A percentile compares a stretch with the other conserved stretches of the same genome.
These are phyloP conservation scores for Miamiensis avidus DNA, from an alignment of 169 alveolate genomes.

Conservation along the genomic window DNA sequence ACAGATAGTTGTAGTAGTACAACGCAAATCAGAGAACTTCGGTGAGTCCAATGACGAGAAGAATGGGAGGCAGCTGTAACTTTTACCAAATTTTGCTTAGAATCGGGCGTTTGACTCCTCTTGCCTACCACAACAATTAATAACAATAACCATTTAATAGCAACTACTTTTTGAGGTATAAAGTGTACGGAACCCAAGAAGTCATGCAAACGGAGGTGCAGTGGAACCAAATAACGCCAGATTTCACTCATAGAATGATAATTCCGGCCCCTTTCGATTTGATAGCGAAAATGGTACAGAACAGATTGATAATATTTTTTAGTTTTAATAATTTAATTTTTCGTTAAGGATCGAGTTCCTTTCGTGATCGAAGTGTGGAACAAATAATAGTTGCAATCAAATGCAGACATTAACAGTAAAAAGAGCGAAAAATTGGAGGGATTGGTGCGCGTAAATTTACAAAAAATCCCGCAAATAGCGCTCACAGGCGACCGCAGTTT, in stretches of 20 bases:
- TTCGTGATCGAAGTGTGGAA: not conserved
- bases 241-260: not conserved
- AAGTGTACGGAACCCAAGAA: not conserved
- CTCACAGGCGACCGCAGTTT: not conserved
- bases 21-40: too few species aligned
- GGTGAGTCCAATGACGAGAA: not conserved
- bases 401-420: too few species aligned
- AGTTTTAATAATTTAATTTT: too few species aligned
- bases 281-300: not conserved
- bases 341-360: not conserved
- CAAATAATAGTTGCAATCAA: too few species aligned
- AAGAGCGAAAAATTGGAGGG: not conserved
- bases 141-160: too few species aligned
- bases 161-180: too few species aligned
- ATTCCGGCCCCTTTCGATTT: not conserved
- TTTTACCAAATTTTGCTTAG: not conserved
- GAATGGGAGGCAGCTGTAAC: not conserved
- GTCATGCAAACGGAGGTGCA: not conserved
- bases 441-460: not conserved
- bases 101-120: not conserved
- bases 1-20: too few species aligned
- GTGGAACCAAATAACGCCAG: not conserved
- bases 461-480: not conserved
- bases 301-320: not conserved
- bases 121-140: too few species aligned